Percentiles rank a stretch among this genome's conserved stretches.
Evolutionary conservation across 768 basidiomycete species (phyloP).

Genomic region (Clavulina sp.): DNA sequence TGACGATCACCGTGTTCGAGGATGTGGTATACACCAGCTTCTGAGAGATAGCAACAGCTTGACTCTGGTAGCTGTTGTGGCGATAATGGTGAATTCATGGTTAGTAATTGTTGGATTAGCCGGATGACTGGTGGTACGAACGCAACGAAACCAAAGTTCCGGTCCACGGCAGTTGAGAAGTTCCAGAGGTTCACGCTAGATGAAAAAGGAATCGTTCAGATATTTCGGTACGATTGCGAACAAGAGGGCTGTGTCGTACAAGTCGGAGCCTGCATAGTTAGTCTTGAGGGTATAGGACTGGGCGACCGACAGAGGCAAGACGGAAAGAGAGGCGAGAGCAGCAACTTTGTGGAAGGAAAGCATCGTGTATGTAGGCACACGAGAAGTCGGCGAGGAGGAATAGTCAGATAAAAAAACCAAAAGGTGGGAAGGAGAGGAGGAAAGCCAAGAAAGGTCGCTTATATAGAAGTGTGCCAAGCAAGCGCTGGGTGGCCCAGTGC

Average conservation of each 20-base stretch:
- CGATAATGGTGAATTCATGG: not conserved
- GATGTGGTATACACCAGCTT: constrained; percentile 45
- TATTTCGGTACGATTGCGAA: not conserved
- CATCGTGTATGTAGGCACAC: too few species aligned
- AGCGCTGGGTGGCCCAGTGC: too few species aligned
- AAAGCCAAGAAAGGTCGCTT: too few species aligned
- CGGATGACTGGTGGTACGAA: not conserved
- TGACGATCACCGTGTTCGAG: constrained; percentile 61
- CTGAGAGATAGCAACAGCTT: constrained; percentile 24
- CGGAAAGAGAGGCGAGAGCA: too few species aligned
- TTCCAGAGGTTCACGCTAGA: not conserved
- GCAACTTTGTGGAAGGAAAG: too few species aligned
- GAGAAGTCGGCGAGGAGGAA: too few species aligned
- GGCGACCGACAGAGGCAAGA: too few species aligned
- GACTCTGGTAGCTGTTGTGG: not conserved
- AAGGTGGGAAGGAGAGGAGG: too few species aligned
- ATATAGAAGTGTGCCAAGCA: too few species aligned
- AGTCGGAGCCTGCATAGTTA: not conserved
- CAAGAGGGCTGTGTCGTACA: not conserved
- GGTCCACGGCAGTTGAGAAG: not conserved
- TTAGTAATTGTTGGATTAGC: not conserved
- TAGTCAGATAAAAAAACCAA: too few species aligned
- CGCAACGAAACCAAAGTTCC: not conserved
- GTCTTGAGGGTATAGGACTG: not conserved
- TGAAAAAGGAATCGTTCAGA: not conserved